A percentile compares a stretch with the other conserved stretches of the same genome.
These are phyloP conservation scores for Cyberlindnera petersonii DNA, from an alignment of 805 yeast species.

Conservation along the genomic window DNA sequence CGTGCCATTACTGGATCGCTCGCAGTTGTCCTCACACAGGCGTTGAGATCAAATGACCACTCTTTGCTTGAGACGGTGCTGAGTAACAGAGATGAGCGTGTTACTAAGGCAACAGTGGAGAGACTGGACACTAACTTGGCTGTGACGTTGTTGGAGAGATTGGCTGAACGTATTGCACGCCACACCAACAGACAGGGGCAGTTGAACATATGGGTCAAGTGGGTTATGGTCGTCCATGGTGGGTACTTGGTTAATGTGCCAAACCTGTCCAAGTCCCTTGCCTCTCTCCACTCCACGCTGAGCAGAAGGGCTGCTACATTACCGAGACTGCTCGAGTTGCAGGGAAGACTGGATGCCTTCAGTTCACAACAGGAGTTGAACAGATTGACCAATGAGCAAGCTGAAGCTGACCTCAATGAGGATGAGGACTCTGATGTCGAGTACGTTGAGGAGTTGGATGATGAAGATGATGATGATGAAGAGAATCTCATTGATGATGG, in stretches of 20 bases:
- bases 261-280: constrained; percentile 52
- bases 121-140: constrained; percentile 53
- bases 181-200: constrained; percentile 50
- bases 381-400: constrained; percentile 38
- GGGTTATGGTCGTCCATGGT: constrained; percentile 82
- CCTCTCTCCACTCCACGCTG: constrained; percentile 62
- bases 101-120: constrained; percentile 52
- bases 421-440: constrained; percentile 44
- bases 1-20: constrained; percentile 70
- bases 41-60: constrained; percentile 82
- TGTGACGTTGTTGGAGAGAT: constrained; percentile 50
- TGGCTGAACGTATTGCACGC: constrained; percentile 58
- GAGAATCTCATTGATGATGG: constrained; percentile 33
- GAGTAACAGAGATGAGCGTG: constrained; percentile 44
- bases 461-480: constrained; percentile 40
- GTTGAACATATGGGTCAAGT: constrained; percentile 74
- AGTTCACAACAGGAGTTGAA: constrained; percentile 60
- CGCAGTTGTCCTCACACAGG: constrained; percentile 81
- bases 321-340: constrained; percentile 71
- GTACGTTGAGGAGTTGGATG: constrained; percentile 62
- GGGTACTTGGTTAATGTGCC: constrained; percentile 48
- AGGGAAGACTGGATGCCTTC: constrained; percentile 74
- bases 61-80: constrained; percentile 82
- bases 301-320: constrained; percentile 61
- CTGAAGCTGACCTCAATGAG: constrained; percentile 35